phyloP scores from a whole-genome alignment of 108 stramenopile species.

The Aurantiochytrium sp. region DNA sequence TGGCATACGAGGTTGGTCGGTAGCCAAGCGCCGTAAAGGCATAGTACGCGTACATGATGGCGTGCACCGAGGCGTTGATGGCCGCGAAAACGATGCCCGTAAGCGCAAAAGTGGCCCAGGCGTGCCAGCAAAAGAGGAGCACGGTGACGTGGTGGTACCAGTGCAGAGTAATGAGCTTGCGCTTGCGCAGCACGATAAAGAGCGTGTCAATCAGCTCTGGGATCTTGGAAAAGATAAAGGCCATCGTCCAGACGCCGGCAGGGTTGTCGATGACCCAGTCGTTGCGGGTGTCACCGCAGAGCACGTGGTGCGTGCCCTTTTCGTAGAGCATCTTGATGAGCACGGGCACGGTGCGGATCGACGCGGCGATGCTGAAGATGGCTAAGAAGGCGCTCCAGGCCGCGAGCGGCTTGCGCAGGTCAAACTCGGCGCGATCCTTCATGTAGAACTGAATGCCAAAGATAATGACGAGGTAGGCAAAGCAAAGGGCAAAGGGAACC shows the following conservation, averaged over 20 bases:
- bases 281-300: not conserved
- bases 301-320: not conserved
- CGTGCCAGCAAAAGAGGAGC: slow-evolving; percentile 90
- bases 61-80: slow-evolving; percentile 98
- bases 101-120: slow-evolving; percentile 73
- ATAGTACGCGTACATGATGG: slow-evolving; percentile 98
- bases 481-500: not conserved
- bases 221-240: slow-evolving; percentile 82
- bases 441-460: slow-evolving; percentile 10
- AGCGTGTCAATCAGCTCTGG: slow-evolving; percentile 88
- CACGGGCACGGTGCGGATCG: slow-evolving; percentile 10
- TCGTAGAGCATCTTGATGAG: slow-evolving; percentile 1
- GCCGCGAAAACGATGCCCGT: slow-evolving; percentile 87
- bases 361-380: not conserved
- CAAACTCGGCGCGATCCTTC: not conserved
- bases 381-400: not conserved
- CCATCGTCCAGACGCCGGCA: slow-evolving; percentile 76
- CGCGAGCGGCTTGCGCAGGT: slow-evolving; percentile 9
- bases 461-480: not conserved
- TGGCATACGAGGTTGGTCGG: slow-evolving; percentile 37
- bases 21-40: slow-evolving; percentile 77
- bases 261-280: slow-evolving; percentile 19
- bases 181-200: slow-evolving; percentile 93
- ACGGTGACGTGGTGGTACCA: slow-evolving; percentile 99
- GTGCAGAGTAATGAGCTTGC: slow-evolving; percentile 85